These are phyloP conservation scores for Potentilla sterilis DNA, from an alignment of 306 rosid species.

Conservation along the genomic window DNA sequence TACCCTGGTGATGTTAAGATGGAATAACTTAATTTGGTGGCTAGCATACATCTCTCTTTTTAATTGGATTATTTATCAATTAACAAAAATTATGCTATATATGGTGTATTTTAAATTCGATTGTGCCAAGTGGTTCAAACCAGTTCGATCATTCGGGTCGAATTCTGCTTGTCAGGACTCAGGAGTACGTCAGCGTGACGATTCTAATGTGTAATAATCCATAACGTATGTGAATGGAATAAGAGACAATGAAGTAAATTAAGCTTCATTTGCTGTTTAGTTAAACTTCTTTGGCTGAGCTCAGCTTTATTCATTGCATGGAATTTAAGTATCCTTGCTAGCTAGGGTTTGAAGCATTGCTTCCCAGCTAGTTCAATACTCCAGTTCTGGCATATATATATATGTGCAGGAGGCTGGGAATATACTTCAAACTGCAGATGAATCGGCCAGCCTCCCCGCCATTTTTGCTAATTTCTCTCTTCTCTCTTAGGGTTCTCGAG, in stretches of 20 bases:
- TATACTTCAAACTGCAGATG: not conserved
- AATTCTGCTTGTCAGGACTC: too few relatives aligned
- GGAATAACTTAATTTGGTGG: constrained; percentile 4
- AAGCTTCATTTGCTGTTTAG: not conserved
- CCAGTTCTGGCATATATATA: too few relatives aligned
- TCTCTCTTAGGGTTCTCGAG: too few relatives aligned
- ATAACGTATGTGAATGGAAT: not conserved
- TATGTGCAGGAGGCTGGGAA: too few relatives aligned
- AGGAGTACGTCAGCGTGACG: constrained; percentile 3
- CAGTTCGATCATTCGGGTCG: not conserved
- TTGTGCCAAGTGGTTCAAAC: not conserved
- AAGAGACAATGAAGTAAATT: not conserved
- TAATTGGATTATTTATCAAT: not conserved
- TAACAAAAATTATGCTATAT: too few relatives aligned
- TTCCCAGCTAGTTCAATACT: not conserved
- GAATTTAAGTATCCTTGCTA: not conserved
- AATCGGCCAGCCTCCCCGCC: too few relatives aligned
- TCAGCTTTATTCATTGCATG: not conserved
- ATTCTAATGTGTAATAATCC: not conserved
- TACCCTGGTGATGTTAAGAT: not conserved
- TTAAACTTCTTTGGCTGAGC: not conserved
- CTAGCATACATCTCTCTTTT: not conserved
- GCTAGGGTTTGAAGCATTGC: not conserved
- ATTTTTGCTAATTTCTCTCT: too few relatives aligned
- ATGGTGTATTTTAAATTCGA: not conserved